phyloP scores from a whole-genome alignment of 2,329 filamentous ascomycete genomes.

The Phialocephala subalpina region DNA sequence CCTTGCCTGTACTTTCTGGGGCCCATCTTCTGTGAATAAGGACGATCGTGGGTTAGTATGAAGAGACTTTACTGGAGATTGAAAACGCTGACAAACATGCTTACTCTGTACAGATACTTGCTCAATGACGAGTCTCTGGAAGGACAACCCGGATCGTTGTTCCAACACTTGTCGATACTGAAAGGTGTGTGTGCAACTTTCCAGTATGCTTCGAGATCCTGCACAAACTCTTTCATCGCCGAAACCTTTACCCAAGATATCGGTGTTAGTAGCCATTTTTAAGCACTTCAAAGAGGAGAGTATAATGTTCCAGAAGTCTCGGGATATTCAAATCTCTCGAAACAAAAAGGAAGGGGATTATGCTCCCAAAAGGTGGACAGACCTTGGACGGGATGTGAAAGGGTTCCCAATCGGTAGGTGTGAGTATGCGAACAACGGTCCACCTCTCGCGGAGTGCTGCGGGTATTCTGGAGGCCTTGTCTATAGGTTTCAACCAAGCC shows the following conservation, averaged over 20 bases:
- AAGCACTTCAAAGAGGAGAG: too few species aligned
- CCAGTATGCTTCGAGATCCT: slow-evolving; percentile 8
- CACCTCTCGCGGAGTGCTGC: neutral
- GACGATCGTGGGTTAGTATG: too few species aligned
- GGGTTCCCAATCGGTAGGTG: neutral
- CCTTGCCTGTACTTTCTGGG: too few species aligned
- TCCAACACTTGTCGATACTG: slow-evolving; percentile 11
- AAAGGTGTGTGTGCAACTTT: slow-evolving; percentile 9
- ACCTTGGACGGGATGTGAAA: neutral
- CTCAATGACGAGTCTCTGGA: neutral
- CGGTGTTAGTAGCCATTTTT: too few species aligned
- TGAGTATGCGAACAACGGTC: neutral
- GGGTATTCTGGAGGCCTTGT: neutral
- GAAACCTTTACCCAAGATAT: too few species aligned
- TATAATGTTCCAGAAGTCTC: too few species aligned
- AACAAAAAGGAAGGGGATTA: too few species aligned
- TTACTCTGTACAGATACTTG: slow-evolving; percentile 18
- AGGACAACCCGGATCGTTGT: neutral
- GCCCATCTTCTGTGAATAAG: too few species aligned
- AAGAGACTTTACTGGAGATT: too few species aligned
- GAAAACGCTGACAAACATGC: too few species aligned
- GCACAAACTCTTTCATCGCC: slow-evolving; percentile 1
- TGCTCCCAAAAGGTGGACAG: too few species aligned
- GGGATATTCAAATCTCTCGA: too few species aligned
- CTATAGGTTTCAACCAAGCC: slow-evolving; percentile 16